These are phyloP conservation scores for Monosporascus sp. DNA, from an alignment of 2,329 filamentous ascomycete species.

Conservation along the genomic window DNA sequence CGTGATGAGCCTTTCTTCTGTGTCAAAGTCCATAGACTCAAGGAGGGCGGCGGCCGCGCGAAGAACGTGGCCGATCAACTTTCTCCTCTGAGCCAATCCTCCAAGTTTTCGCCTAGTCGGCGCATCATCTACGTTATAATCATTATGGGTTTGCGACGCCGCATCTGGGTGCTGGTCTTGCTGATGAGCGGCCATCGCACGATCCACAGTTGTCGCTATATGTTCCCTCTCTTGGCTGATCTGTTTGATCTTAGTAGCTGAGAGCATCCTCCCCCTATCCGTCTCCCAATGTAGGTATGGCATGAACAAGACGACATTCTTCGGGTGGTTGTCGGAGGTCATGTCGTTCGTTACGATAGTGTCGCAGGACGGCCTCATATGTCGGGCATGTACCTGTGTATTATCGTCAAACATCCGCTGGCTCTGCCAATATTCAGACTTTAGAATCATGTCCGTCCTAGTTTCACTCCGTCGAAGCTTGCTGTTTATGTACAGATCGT, in stretches of 20 bases:
- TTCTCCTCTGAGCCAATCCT: neutral
- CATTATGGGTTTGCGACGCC: neutral
- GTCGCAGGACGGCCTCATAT: conserved; percentile 1
- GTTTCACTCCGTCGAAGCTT: neutral
- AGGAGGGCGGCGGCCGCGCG: neutral
- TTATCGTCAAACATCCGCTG: neutral
- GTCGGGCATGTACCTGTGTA: neutral
- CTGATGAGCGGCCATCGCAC: neutral
- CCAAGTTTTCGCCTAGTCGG: too few relatives aligned
- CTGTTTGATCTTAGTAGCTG: conserved; percentile 1
- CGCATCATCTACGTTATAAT: neutral
- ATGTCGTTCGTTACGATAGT: neutral
- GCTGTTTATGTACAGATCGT: neutral
- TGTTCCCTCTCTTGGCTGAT: neutral
- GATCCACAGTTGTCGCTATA: conserved; percentile 1
- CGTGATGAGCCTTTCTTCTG: neutral
- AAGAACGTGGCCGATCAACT: neutral
- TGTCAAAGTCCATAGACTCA: neutral
- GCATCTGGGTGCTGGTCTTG: neutral
- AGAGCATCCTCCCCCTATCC: conserved; percentile 2
- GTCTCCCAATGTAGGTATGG: conserved; percentile 25
- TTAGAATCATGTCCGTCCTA: neutral
- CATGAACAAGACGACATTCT: conserved; percentile 6
- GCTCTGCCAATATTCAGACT: neutral
- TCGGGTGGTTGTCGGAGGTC: neutral